Evolutionary conservation across 306 rosid species (phyloP).

Genomic region (Vigna reflexopilosa): DNA sequence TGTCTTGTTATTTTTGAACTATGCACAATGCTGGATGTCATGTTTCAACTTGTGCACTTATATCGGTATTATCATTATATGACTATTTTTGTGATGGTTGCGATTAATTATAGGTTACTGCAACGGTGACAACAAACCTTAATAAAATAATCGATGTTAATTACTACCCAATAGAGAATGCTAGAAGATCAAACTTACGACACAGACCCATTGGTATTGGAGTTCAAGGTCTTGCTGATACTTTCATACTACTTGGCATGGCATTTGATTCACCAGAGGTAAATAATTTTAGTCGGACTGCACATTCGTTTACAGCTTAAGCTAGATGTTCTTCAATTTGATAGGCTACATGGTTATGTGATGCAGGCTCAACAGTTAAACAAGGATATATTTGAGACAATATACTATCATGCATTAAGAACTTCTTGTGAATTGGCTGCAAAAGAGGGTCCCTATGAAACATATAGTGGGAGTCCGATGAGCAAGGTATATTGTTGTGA

Average conservation of each 20-base stretch:
- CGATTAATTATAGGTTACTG: slow-evolving; percentile 62
- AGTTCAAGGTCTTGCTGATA: slow-evolving; percentile 98
- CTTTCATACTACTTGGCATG: slow-evolving; percentile 93
- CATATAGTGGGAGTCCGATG: slow-evolving; percentile 82
- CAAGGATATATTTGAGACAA: slow-evolving; percentile 91
- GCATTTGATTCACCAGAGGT: slow-evolving; percentile 97
- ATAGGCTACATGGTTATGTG: slow-evolving; percentile 31
- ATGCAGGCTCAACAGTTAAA: slow-evolving; percentile 91
- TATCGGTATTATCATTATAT: background rate
- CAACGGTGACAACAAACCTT: slow-evolving; percentile 75
- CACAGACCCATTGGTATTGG: slow-evolving; percentile 98
- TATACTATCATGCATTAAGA: slow-evolving; percentile 84
- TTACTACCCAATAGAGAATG: slow-evolving; percentile 91
- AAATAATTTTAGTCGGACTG: slow-evolving; percentile 25
- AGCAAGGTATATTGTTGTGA: slow-evolving; percentile 67
- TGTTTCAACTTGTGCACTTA: background rate
- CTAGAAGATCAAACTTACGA: slow-evolving; percentile 77
- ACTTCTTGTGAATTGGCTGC: slow-evolving; percentile 81
- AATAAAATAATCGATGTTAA: slow-evolving; percentile 92
- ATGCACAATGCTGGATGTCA: background rate
- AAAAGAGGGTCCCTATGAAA: slow-evolving; percentile 79
- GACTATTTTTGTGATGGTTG: slow-evolving; percentile 7
- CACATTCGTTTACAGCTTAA: slow-evolving; percentile 1
- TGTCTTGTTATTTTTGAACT: slow-evolving; percentile 2
- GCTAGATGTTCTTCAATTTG: slow-evolving; percentile 26